phyloP scores from a whole-genome alignment of 2,329 filamentous ascomycete genomes.

The Sporothrix pallida region DNA sequence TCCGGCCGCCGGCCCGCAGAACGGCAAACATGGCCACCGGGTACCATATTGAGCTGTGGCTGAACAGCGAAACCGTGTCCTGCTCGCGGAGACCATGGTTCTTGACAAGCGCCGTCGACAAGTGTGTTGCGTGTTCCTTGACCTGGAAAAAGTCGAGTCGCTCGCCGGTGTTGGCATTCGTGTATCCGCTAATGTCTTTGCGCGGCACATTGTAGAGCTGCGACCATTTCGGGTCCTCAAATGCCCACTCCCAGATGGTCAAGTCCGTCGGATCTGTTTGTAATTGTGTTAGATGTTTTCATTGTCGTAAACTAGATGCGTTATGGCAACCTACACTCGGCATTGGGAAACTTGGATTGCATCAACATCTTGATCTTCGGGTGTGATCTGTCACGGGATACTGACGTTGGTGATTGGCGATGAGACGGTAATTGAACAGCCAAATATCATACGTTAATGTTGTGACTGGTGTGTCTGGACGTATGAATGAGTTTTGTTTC shows the following conservation, averaged over 20 bases:
- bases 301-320: no score
- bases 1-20: conserved; percentile 52
- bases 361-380: not conserved
- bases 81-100: not conserved
- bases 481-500: no score
- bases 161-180: not conserved
- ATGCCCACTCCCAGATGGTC: not conserved
- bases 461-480: no score
- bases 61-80: conserved; percentile 16
- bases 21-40: conserved; percentile 38
- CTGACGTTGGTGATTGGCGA: no score
- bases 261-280: not conserved
- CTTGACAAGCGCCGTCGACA: not conserved
- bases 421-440: no score
- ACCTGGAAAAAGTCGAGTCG: not conserved
- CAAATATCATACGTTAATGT: no score
- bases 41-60: conserved; percentile 24
- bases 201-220: not conserved
- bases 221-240: not conserved
- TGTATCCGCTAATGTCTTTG: not conserved
- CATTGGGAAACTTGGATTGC: conserved; percentile 2
- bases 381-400: no score
- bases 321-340: not conserved
- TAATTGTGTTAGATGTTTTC: not conserved
- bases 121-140: not conserved